Percentiles rank a stretch among this genome's conserved stretches.
Evolutionary conservation across 805 yeast species (phyloP).

Genomic region (Ogataea pignaliae): DNA sequence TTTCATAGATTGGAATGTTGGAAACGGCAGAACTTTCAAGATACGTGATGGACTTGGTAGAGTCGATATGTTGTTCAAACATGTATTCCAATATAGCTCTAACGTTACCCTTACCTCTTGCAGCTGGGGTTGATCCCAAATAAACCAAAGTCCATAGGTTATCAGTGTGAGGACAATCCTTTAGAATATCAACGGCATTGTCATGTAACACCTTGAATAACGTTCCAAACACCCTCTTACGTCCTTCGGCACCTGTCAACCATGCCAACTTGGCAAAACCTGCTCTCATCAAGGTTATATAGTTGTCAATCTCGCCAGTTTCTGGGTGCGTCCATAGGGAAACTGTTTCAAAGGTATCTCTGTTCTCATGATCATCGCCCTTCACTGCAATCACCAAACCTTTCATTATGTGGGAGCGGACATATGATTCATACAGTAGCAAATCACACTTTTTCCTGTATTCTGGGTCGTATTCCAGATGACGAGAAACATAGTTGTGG

Average conservation of each 20-base stretch:
- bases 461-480: conserved; percentile 30
- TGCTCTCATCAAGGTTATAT: conserved; percentile 43
- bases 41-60: conserved; percentile 36
- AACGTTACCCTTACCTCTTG: conserved; percentile 56
- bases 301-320: conserved; percentile 39
- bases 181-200: conserved; percentile 39
- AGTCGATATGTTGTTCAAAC: conserved; percentile 43
- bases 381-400: conserved; percentile 49
- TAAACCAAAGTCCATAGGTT: conserved; percentile 32
- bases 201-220: conserved; percentile 50
- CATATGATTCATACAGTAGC: conserved; percentile 46
- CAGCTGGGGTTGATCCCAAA: conserved; percentile 34
- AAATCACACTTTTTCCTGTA: conserved; percentile 31
- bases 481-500: conserved; percentile 29
- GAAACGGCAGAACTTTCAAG: conserved; percentile 43
- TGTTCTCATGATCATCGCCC: conserved; percentile 33
- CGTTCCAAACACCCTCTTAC: conserved; percentile 44
- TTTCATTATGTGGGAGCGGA: conserved; percentile 43
- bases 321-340: conserved; percentile 51
- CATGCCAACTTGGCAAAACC: conserved; percentile 52
- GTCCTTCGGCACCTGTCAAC: conserved; percentile 43
- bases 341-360: conserved; percentile 45
- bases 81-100: conserved; percentile 45
- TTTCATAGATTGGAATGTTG: conserved; percentile 50
- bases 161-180: conserved; percentile 31